Conservation (phyloP, 768 basidiomycete genomes). For the Termitomyces sp. region DNA sequence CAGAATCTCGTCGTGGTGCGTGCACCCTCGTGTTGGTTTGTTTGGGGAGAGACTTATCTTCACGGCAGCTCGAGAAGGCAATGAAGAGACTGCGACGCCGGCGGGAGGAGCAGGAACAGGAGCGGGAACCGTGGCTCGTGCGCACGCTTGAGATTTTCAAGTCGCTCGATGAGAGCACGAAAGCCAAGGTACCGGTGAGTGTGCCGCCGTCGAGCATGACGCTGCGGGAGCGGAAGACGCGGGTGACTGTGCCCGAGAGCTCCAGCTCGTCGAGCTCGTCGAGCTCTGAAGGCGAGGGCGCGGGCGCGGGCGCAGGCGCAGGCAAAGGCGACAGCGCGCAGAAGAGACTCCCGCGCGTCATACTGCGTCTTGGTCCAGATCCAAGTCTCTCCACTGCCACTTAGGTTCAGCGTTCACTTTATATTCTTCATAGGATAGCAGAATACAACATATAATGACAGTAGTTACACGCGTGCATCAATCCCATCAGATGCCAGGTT, state of each 20-base stretch:
- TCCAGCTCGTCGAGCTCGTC: too few relatives aligned
- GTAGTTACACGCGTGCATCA: too few relatives aligned
- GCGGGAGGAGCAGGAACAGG: too few relatives aligned
- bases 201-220: conserved; percentile 6
- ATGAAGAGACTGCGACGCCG: conserved; percentile 39
- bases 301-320: too few relatives aligned
- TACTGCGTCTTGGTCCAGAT: conserved; percentile 25
- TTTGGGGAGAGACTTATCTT: too few relatives aligned
- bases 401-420: too few relatives aligned
- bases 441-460: too few relatives aligned
- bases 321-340: conserved; percentile 31
- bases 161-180: conserved; percentile 30
- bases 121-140: conserved; percentile 50
- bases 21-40: background rate
- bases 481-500: too few relatives aligned
- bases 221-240: conserved; percentile 7
- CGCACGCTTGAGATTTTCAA: conserved; percentile 46
- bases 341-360: conserved; percentile 27
- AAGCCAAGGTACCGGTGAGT: background rate
- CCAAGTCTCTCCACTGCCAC: conserved; percentile 4
- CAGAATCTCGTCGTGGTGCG: conserved; percentile 56
- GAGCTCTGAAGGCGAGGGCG: too few relatives aligned
- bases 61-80: conserved; percentile 53
- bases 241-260: too few relatives aligned
- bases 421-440: too few relatives aligned